Conservation (phyloP, 768 basidiomycete genomes). For the Russula compacta region DNA sequence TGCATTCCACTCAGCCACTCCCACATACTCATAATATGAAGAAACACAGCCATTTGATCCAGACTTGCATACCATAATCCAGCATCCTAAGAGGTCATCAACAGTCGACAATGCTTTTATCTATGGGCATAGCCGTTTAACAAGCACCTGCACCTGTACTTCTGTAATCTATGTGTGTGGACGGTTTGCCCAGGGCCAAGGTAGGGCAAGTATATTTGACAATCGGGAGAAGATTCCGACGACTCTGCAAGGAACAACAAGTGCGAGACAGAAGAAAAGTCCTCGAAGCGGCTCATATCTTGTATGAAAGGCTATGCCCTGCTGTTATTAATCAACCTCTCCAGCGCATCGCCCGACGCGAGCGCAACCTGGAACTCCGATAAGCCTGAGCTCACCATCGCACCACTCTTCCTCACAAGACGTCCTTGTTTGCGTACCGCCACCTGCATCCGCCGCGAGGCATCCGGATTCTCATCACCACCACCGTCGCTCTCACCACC, state of each 20-base stretch:
- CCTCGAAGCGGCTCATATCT: neutral
- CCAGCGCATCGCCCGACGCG: conserved; percentile 51
- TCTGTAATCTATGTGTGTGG: too few species aligned
- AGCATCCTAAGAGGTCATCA: too few species aligned
- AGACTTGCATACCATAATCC: too few species aligned
- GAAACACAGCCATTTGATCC: too few species aligned
- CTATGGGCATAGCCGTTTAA: too few species aligned
- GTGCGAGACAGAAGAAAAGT: too few species aligned
- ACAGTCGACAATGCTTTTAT: too few species aligned
- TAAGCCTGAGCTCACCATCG: conserved; percentile 56
- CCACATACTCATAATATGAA: too few species aligned
- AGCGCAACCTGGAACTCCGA: conserved; percentile 75
- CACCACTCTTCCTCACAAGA: conserved; percentile 69
- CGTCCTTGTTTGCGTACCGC: conserved; percentile 79
- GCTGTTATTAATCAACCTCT: conserved; percentile 38
- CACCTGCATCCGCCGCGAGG: conserved; percentile 79
- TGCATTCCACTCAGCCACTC: too few species aligned
- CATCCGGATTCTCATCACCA: conserved; percentile 38
- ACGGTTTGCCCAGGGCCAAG: too few species aligned
- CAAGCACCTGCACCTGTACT: too few species aligned
- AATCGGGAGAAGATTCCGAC: neutral
- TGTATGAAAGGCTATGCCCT: neutral
- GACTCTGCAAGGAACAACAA: too few species aligned
- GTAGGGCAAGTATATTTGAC: neutral
- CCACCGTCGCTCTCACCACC: conserved; percentile 7